phyloP scores from a whole-genome alignment of 179 eudicot genomes.

The Silene coronaria region DNA sequence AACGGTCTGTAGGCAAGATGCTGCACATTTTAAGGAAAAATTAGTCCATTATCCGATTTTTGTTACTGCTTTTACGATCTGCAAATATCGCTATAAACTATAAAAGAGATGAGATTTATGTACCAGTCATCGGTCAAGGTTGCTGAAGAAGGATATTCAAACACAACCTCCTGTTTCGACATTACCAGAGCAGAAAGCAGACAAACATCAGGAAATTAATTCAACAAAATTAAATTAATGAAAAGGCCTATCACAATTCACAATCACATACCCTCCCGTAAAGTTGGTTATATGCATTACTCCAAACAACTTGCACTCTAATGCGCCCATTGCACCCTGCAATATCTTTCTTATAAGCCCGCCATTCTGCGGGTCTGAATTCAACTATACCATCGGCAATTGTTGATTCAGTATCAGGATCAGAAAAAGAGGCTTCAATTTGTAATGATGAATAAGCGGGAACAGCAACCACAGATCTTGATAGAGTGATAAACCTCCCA shows the following conservation, averaged over 20 bases:
- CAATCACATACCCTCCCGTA: neutral
- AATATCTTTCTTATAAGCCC: neutral
- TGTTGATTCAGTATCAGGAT: neutral
- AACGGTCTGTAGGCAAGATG: too few relatives aligned
- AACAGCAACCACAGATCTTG: conserved; percentile 4
- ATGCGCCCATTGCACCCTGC: conserved; percentile 6
- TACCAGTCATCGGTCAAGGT: too few relatives aligned
- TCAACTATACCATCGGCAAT: neutral
- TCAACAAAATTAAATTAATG: too few relatives aligned
- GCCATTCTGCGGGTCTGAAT: neutral
- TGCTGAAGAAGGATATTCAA: too few relatives aligned
- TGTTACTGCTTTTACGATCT: too few relatives aligned
- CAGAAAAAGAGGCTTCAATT: neutral
- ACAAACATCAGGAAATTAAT: too few relatives aligned
- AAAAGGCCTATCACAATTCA: too few relatives aligned
- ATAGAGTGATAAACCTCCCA: conserved; percentile 3
- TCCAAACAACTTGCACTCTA: conserved; percentile 11
- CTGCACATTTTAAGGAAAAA: neutral
- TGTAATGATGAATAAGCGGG: conserved; percentile 12
- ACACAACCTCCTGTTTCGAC: too few relatives aligned
- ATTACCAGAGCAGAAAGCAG: too few relatives aligned
- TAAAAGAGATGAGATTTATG: too few relatives aligned
- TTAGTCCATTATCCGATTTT: too few relatives aligned
- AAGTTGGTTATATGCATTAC: neutral
- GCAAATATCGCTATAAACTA: too few relatives aligned